Conservation (phyloP, 345 rosid species). For the Heritiera littoralis region DNA sequence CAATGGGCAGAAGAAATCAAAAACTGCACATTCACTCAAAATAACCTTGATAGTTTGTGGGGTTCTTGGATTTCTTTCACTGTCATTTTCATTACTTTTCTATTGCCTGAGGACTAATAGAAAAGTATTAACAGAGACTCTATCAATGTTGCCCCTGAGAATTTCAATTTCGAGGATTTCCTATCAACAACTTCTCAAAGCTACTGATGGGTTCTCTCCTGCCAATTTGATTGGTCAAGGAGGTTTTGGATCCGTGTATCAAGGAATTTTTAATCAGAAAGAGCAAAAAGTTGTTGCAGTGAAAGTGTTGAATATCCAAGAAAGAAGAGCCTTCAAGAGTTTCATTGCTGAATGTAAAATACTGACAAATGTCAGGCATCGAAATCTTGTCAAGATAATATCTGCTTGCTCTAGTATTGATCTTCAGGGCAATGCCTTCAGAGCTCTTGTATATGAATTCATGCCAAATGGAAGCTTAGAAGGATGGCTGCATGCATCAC, state of each 20-base stretch:
- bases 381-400: conserved; percentile 12
- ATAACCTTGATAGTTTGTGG: too few species aligned
- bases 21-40: too few species aligned
- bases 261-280: conserved; percentile 2
- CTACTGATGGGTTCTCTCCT: not conserved
- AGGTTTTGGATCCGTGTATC: not conserved
- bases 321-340: not conserved
- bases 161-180: not conserved
- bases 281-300: not conserved
- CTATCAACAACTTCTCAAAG: not conserved
- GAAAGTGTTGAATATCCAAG: conserved; percentile 15
- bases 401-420: conserved; percentile 14
- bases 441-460: conserved; percentile 13
- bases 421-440: conserved; percentile 11
- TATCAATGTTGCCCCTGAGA: not conserved
- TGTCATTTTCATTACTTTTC: not conserved
- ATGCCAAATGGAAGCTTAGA: conserved; percentile 18
- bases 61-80: too few species aligned
- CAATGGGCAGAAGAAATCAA: too few species aligned
- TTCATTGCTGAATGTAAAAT: conserved; percentile 8
- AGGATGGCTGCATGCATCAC: not conserved
- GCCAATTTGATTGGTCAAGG: conserved; percentile 10
- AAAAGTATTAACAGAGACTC: not conserved
- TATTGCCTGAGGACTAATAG: not conserved
- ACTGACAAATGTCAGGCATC: not conserved